A percentile compares a stretch with the other conserved stretches of the same genome.
Conservation (phyloP, 192 early-diverging fungal species). For the Coemansia asiatica region DNA sequence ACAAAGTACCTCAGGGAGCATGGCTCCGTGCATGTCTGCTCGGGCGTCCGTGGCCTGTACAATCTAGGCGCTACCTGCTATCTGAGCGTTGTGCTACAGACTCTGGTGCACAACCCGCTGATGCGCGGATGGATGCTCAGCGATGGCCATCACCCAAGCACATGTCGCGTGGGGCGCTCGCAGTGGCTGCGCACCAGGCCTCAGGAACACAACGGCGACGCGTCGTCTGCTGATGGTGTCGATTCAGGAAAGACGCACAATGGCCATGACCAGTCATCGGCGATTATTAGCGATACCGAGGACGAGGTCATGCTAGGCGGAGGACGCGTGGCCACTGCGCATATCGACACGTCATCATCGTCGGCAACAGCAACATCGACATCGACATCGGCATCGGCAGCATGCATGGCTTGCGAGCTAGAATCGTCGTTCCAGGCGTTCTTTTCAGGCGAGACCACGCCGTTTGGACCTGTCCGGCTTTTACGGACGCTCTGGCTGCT, state of each 20-base stretch:
- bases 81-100: conserved; percentile 92
- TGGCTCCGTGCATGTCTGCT: conserved; percentile 32
- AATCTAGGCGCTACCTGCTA: conserved; percentile 97
- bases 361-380: not conserved
- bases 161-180: conserved; percentile 57
- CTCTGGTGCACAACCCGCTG: conserved; percentile 88
- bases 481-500: conserved; percentile 89
- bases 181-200: not conserved
- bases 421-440: conserved; percentile 79
- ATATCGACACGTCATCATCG: too few relatives aligned
- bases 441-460: conserved; percentile 65
- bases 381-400: not conserved
- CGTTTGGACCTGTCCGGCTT: conserved; percentile 82
- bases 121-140: conserved; percentile 88
- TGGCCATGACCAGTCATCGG: not conserved
- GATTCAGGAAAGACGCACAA: too few relatives aligned
- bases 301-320: conserved; percentile 17
- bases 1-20: conserved; percentile 46
- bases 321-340: not conserved
- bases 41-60: conserved; percentile 79
- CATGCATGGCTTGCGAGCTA: conserved; percentile 94
- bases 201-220: too few relatives aligned
- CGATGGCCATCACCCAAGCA: conserved; percentile 75
- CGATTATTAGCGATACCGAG: not conserved
- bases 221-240: too few relatives aligned